Evolutionary conservation across 1,139 yeast genomes (phyloP), one percentile per base, ranked within the genome.

Genomic region (Lodderomyces pseudojiufengensis): DNA sequence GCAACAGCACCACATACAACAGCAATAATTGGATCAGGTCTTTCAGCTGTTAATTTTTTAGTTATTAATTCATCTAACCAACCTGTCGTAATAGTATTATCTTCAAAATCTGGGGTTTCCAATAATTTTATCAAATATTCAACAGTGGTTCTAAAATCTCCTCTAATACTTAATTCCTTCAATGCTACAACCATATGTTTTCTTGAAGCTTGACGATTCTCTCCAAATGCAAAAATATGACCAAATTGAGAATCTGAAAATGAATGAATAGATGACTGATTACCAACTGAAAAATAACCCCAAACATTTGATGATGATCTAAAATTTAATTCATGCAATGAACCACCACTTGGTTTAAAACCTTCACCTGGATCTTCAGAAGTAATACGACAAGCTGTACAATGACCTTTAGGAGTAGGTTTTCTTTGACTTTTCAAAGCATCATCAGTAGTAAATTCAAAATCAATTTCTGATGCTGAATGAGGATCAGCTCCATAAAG

Each of bases 341-440:
- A 80, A 70, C 98, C 98, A 56, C 96, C 95, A 34, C 96, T 86
- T 41, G 98, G 98, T 64, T 92, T 92, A 75, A 92, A 92, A 33
- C 98, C 98, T 69, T 90, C 97, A 59, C 96, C 95, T 27, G 98
- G 98, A 65, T 92, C 98, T 67, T 92, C 98, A 7, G 96, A 86
- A 23, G 98, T 92, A 61, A 92, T 92, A 73, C 98, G 90, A 70
- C 97, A 90, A 36, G 98, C 98, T 35, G 97, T 92, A 61, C 96
- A 86, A 64, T 92, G 98, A 46, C 98, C 98, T 70, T 87, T 87
- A 50, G 98, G 98, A 48, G 76, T 77, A 32, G 98, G 98, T 51
- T 79, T 80, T 63, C 97, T 81, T 69, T 92, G 98, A 39, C 83
- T 76, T 49, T 78, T 74, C 49, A 78, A 68, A 28, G 95, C 75